Percentiles rank a stretch among this genome's conserved stretches.
Conservation (phyloP, 768 basidiomycete genomes). For the Leccinum rimulosum region DNA sequence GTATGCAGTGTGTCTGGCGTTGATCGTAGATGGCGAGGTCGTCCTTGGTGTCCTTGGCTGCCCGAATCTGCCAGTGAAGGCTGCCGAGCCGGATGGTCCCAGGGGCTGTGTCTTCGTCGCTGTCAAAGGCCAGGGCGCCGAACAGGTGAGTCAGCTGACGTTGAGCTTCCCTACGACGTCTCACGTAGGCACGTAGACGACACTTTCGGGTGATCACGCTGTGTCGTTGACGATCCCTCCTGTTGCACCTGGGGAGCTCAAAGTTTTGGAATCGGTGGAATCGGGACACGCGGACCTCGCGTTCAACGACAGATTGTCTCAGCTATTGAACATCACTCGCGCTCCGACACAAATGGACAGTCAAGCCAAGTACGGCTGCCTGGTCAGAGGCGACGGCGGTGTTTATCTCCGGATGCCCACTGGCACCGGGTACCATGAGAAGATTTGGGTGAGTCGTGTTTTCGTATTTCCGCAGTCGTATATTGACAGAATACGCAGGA, state of each 20-base stretch:
- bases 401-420: conserved; percentile 81
- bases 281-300: conserved; percentile 88
- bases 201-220: conserved; percentile 50
- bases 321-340: conserved; percentile 61
- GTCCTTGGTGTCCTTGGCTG: conserved; percentile 88
- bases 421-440: conserved; percentile 78
- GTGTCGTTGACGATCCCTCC: conserved; percentile 47
- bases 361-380: conserved; percentile 91
- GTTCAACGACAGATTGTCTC: conserved; percentile 72
- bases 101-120: conserved; percentile 86
- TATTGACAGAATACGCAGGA: conserved; percentile 52
- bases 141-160: conserved; percentile 46
- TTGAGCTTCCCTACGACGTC: neutral
- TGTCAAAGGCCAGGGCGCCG: conserved; percentile 81
- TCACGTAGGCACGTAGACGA: conserved; percentile 37
- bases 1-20: conserved; percentile 87
- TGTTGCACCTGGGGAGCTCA: conserved; percentile 45
- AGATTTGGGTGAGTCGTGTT: conserved; percentile 83
- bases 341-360: conserved; percentile 86
- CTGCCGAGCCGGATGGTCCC: conserved; percentile 49
- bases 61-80: conserved; percentile 67
- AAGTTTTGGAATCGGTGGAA: conserved; percentile 90
- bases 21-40: conserved; percentile 76
- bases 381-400: conserved; percentile 83
- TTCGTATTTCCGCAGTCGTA: too few species aligned